A percentile compares a stretch with the other conserved stretches of the same genome.
phyloP scores from a whole-genome alignment of 140 eudicot species.

The Bidens hawaiensis region DNA sequence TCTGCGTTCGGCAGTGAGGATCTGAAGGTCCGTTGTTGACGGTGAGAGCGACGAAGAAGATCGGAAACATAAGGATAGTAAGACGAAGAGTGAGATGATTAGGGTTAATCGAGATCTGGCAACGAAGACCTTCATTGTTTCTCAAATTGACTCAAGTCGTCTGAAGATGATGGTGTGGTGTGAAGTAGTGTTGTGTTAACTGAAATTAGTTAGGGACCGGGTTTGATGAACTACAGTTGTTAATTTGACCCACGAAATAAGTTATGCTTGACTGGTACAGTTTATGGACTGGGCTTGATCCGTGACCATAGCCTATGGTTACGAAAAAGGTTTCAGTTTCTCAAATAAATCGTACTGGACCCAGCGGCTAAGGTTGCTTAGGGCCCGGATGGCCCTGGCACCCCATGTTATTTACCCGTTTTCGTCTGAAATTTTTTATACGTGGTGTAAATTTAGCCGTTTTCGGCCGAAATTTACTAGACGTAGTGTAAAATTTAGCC shows the following conservation, averaged over 20 bases:
- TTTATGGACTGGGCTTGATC: neutral
- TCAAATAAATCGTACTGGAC: too few species aligned
- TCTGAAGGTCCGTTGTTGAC: conserved; percentile 50
- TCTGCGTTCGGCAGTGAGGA: conserved; percentile 87
- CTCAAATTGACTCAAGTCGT: conserved; percentile 33
- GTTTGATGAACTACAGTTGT: neutral
- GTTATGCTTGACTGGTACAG: neutral
- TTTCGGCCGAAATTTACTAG: too few species aligned
- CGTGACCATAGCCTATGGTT: too few species aligned
- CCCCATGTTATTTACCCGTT: too few species aligned
- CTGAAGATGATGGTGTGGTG: neutral
- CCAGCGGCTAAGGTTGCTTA: too few species aligned
- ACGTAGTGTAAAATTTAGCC: too few species aligned
- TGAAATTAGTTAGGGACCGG: conserved; percentile 17
- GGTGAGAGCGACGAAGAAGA: conserved; percentile 34
- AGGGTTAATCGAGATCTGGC: conserved; percentile 30
- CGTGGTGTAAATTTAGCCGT: too few species aligned
- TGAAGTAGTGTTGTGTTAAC: too few species aligned
- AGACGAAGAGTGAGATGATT: conserved; percentile 25
- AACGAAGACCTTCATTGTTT: conserved; percentile 30
- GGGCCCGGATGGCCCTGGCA: too few species aligned
- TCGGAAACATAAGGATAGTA: conserved; percentile 25
- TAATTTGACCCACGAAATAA: neutral
- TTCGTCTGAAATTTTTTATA: too few species aligned
- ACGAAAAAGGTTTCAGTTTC: too few species aligned